Evolutionary conservation across 805 yeast genomes (phyloP), one percentile per base, ranked within the genome.

Genomic region (Cyberlindnera maritima): DNA sequence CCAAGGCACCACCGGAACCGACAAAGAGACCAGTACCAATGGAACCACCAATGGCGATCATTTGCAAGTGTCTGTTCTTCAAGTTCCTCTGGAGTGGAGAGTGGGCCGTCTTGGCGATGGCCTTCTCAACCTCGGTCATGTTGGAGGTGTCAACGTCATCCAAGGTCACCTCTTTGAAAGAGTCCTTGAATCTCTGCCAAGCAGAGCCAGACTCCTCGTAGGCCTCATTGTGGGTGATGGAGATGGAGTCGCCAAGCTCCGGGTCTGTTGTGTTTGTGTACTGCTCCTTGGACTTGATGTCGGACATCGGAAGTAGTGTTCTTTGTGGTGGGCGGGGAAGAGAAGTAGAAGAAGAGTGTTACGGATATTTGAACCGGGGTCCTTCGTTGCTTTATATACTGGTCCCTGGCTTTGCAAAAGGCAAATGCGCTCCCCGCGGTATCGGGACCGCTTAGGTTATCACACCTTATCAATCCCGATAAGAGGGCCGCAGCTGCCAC

Each of bases 1-100:
- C 52, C 41, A 85, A 67, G 5, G 86, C 78, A 21, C 74, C 65
- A 49, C 88, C 87, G 2, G 89, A 77, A 60, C 89, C 88, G 28
- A 88, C 83, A 52, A 88, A 79, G 44, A 87, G 71, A 60, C 94
- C 96, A 9, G 92, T 83, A 57, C 96, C 96, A 55, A 88, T 86
- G 49, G 85, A 77, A 36, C 92, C 91, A 55, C 92, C 94, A 51
- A 87, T 72, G 42, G 94, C 90, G 69, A 87, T 86, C 83, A 86
- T 76, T 53, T 85, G 86, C 54, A 87, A 67, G 61, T 86, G 92
- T 62, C 90, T 74, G 19, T 53, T 43, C 34, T 50, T 54, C 37
- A 56, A 42, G 36, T 79, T 74, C 54, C 79, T 80, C 43, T 56
- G 57, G 21, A 56, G 39, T 19, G 59, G 59, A 19, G 59, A 56